These are phyloP conservation scores for Neurospora tetrasperma DNA, from an alignment of 495 filamentous ascomycete genomes.

Conservation along the genomic window DNA sequence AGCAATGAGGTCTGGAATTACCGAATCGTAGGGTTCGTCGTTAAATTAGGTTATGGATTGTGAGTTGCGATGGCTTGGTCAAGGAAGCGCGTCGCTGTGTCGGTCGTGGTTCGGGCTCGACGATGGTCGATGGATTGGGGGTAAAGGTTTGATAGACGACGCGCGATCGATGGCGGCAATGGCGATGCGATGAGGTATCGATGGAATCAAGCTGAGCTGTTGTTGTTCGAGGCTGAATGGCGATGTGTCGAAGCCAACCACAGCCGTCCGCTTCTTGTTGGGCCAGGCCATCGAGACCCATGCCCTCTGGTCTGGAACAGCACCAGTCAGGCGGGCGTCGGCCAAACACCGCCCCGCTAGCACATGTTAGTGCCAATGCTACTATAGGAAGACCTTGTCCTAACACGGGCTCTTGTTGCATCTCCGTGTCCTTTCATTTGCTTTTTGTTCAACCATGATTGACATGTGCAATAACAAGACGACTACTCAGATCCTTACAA, in stretches of 20 bases:
- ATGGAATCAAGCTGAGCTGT: neutral
- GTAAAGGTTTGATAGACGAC: neutral
- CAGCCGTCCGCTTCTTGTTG: neutral
- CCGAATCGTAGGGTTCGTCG: neutral
- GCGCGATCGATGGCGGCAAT: neutral
- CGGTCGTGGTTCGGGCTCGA: neutral
- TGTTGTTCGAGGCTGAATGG: neutral
- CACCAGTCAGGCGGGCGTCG: constrained; percentile 1
- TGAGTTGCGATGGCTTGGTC: neutral
- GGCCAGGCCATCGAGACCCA: neutral
- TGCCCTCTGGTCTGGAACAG: neutral
- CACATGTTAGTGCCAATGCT: neutral
- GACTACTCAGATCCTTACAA: neutral
- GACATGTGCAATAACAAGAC: neutral
- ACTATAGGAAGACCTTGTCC: neutral
- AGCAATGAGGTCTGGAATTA: neutral
- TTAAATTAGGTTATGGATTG: neutral
- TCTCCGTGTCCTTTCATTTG: neutral
- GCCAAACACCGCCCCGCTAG: constrained; percentile 4
- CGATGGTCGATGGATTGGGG: neutral
- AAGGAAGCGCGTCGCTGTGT: neutral
- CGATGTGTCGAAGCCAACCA: neutral
- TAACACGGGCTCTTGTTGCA: neutral
- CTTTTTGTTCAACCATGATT: neutral
- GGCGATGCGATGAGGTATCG: neutral